phyloP scores from a whole-genome alignment of 768 basidiomycete species.

The Gloeopeniophorella convolvens region DNA sequence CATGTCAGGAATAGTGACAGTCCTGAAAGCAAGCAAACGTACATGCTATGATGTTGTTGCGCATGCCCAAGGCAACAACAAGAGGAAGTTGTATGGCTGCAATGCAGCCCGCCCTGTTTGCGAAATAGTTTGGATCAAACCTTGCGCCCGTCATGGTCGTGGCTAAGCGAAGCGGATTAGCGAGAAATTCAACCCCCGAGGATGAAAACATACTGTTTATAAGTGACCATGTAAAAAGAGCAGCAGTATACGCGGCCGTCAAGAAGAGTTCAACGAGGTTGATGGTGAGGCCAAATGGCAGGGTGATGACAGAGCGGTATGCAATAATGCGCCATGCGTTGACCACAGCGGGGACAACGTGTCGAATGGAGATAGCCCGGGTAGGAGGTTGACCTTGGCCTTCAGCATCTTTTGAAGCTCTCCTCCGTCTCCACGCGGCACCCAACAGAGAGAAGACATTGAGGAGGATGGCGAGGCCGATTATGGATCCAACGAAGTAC shows the following conservation, averaged over 20 bases:
- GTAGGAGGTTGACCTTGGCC: neutral
- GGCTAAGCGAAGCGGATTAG: slow-evolving; percentile 20
- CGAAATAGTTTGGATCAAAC: slow-evolving; percentile 23
- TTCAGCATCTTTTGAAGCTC: slow-evolving; percentile 17
- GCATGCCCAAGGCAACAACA: slow-evolving; percentile 50
- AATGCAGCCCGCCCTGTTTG: slow-evolving; percentile 36
- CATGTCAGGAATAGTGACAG: neutral
- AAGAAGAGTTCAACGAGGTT: slow-evolving; percentile 34
- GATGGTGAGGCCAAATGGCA: slow-evolving; percentile 29
- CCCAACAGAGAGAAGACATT: slow-evolving; percentile 27
- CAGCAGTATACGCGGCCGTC: slow-evolving; percentile 30
- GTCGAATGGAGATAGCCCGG: slow-evolving; percentile 19
- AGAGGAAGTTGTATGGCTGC: slow-evolving; percentile 47
- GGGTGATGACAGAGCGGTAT: slow-evolving; percentile 28
- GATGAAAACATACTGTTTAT: slow-evolving; percentile 25
- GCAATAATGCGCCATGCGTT: slow-evolving; percentile 28
- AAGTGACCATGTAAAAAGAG: slow-evolving; percentile 27
- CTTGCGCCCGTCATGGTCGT: slow-evolving; percentile 22
- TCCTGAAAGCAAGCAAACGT: too few relatives aligned
- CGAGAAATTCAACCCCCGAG: too few relatives aligned
- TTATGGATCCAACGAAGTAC: slow-evolving; percentile 38
- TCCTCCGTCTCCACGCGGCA: neutral
- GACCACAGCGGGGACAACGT: slow-evolving; percentile 23
- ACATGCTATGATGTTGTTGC: slow-evolving; percentile 50
- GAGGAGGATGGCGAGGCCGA: slow-evolving; percentile 33